These are phyloP conservation scores for Solanum hybrid DNA, from an alignment of 305 asterid genomes.

Conservation along the genomic window DNA sequence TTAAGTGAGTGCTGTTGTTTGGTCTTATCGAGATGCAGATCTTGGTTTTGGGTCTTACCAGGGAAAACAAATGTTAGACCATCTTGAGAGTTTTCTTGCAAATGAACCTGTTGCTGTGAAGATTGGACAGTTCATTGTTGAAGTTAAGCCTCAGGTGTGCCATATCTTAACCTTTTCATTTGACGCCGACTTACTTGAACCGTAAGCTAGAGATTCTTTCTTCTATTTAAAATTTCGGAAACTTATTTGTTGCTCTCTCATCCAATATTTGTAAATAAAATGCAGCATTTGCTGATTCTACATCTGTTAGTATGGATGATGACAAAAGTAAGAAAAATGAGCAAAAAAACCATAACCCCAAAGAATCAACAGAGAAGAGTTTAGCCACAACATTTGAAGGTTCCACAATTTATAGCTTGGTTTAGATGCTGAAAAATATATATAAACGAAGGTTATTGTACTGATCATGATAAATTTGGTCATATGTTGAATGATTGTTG, in stretches of 20 bases:
- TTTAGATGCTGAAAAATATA: neutral
- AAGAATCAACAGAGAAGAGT: constrained; percentile 7
- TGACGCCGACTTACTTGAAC: constrained; percentile 52
- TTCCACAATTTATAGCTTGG: neutral
- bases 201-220: constrained; percentile 33
- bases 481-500: neutral
- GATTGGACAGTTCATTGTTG: constrained; percentile 39
- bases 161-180: constrained; percentile 18
- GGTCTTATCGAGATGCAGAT: constrained; percentile 37
- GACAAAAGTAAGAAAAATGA: constrained; percentile 23
- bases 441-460: neutral
- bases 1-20: constrained; percentile 25
- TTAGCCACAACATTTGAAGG: constrained; percentile 34
- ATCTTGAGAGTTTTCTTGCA: constrained; percentile 37
- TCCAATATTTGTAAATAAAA: neutral
- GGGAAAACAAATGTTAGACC: constrained; percentile 37
- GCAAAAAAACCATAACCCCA: neutral
- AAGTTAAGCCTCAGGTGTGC: constrained; percentile 40
- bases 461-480: neutral
- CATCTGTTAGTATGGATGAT: constrained; percentile 30
- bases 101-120: constrained; percentile 39
- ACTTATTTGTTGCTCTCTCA: constrained; percentile 19
- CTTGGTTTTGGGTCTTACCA: constrained; percentile 35
- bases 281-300: constrained; percentile 69
- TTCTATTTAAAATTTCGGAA: neutral